These are phyloP conservation scores for Fraxinus ornus DNA, from an alignment of 305 asterid genomes.

Conservation along the genomic window DNA sequence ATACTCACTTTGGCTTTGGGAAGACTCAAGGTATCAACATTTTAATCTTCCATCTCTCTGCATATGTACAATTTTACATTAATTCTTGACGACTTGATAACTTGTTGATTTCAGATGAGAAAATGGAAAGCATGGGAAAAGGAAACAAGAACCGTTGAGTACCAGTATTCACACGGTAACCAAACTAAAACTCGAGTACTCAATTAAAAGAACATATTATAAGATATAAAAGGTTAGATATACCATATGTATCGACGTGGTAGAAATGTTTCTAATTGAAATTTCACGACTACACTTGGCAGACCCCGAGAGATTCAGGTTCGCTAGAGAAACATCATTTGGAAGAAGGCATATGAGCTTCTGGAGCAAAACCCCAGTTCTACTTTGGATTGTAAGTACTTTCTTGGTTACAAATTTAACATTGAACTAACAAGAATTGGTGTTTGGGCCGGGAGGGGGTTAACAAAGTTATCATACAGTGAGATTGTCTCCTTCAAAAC, in stretches of 20 bases:
- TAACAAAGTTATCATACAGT: neutral
- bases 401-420: neutral
- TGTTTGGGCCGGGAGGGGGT: neutral
- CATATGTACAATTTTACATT: too few species aligned
- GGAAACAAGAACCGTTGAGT: slow-evolving; percentile 66
- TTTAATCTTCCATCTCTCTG: neutral
- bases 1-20: too few species aligned
- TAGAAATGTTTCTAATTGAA: neutral
- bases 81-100: neutral
- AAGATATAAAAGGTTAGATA: too few species aligned
- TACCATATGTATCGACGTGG: neutral
- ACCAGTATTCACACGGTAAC: slow-evolving; percentile 70
- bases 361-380: too few species aligned
- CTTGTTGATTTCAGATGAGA: slow-evolving; percentile 50
- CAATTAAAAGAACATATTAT: too few species aligned
- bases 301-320: too few species aligned
- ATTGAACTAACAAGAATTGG: neutral
- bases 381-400: slow-evolving; percentile 15
- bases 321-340: too few species aligned
- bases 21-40: too few species aligned
- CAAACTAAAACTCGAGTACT: neutral
- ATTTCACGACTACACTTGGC: neutral
- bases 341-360: too few species aligned
- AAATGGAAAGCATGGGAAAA: slow-evolving; percentile 79
- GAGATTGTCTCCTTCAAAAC: neutral